Percentiles rank a stretch among this genome's conserved stretches.
These are phyloP conservation scores for Mycena olivaceomarginata DNA, from an alignment of 768 basidiomycete genomes.

Conservation along the genomic window DNA sequence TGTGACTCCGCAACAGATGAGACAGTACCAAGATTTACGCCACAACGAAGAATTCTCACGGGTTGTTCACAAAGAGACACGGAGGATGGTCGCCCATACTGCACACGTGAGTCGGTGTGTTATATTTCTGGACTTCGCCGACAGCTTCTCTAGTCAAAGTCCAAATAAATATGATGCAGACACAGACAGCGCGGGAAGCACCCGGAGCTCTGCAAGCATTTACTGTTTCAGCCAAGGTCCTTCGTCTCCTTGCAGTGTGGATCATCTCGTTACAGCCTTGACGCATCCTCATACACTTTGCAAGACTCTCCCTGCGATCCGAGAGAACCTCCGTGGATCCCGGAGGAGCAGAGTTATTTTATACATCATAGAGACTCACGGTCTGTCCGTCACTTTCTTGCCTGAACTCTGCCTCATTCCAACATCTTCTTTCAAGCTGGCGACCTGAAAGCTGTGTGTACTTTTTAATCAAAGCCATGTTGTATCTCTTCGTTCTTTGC, in stretches of 20 bases:
- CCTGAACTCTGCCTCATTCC: too few relatives aligned
- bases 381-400: too few relatives aligned
- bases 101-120: neutral
- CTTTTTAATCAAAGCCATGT: too few relatives aligned
- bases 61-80: too few relatives aligned
- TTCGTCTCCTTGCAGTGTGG: neutral
- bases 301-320: neutral
- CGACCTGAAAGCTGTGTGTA: too few relatives aligned
- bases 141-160: neutral
- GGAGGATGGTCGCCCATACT: neutral
- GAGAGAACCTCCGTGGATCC: neutral
- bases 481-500: too few relatives aligned
- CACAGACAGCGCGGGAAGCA: neutral
- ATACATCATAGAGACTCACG: neutral
- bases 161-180: neutral
- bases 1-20: too few relatives aligned
- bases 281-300: neutral
- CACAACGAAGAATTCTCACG: too few relatives aligned
- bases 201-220: too few relatives aligned
- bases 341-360: slow-evolving; percentile 20
- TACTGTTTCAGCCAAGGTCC: neutral
- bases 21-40: too few relatives aligned
- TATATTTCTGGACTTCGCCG: neutral
- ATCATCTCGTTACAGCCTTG: neutral
- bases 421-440: too few relatives aligned